phyloP scores from a whole-genome alignment of 768 basidiomycete genomes.

The Chalciporus sphaerocephalus region DNA sequence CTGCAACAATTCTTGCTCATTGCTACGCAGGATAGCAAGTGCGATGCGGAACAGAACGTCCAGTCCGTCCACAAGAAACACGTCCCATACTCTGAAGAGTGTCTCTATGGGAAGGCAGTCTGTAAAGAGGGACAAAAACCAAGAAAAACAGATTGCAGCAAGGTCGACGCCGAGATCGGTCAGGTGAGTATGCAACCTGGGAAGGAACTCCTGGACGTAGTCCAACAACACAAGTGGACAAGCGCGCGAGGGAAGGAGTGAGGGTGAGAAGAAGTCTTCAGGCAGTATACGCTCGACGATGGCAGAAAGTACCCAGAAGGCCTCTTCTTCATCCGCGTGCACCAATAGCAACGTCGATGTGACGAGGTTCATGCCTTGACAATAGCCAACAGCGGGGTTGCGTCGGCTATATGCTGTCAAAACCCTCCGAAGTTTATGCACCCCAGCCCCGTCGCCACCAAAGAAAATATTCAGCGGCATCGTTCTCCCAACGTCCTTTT shows the following conservation, averaged over 20 bases:
- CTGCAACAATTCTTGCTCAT: slow-evolving; percentile 77
- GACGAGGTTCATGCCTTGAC: slow-evolving; percentile 93
- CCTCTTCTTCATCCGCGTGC: slow-evolving; percentile 93
- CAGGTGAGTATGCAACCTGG: slow-evolving; percentile 73
- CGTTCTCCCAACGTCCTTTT: slow-evolving; percentile 90
- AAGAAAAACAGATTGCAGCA: slow-evolving; percentile 94
- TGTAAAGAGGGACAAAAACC: slow-evolving; percentile 95
- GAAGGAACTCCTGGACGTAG: slow-evolving; percentile 73
- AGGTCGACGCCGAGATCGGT: slow-evolving; percentile 82
- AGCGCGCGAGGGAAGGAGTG: slow-evolving; percentile 86
- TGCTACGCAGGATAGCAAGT: slow-evolving; percentile 76
- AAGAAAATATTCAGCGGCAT: slow-evolving; percentile 97
- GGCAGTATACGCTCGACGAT: slow-evolving; percentile 89
- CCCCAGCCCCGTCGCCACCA: slow-evolving; percentile 93
- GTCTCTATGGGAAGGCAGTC: slow-evolving; percentile 97
- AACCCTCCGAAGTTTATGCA: slow-evolving; percentile 85
- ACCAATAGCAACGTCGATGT: slow-evolving; percentile 91
- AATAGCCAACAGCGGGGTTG: slow-evolving; percentile 90
- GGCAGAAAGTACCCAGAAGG: slow-evolving; percentile 90
- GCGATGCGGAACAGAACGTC: slow-evolving; percentile 91
- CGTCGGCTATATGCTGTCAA: slow-evolving; percentile 90
- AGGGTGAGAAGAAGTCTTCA: slow-evolving; percentile 90
- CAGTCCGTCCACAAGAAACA: slow-evolving; percentile 89
- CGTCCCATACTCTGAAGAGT: slow-evolving; percentile 92
- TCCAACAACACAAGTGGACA: slow-evolving; percentile 90